Evolutionary conservation across 2,329 filamentous ascomycete genomes (phyloP).

Genomic region (Colletotrichum abscissum): DNA sequence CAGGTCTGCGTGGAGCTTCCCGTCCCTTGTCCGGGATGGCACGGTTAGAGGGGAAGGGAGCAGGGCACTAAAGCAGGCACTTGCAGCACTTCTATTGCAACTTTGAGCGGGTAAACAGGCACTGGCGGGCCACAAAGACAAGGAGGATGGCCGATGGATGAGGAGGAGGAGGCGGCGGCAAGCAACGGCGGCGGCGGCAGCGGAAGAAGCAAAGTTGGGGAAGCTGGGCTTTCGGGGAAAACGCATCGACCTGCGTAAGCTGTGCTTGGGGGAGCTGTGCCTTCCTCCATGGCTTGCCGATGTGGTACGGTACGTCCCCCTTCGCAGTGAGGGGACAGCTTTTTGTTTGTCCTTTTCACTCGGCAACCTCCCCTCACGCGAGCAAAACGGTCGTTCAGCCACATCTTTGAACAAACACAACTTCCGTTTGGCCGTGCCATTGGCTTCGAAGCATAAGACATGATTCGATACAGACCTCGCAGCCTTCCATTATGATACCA

Average conservation of each 20-base stretch:
- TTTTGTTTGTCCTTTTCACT: neutral
- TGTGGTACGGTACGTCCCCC: neutral
- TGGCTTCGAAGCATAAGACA: neutral
- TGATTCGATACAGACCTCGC: neutral
- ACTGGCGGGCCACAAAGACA: too few species aligned
- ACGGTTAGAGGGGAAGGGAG: conserved; percentile 22
- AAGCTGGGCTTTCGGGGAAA: conserved; percentile 16
- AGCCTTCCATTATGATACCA: conserved; percentile 24
- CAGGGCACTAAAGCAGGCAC: conserved; percentile 26
- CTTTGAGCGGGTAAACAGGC: neutral
- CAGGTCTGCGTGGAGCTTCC: conserved; percentile 26
- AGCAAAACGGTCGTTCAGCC: neutral
- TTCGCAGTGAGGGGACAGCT: neutral
- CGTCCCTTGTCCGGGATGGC: conserved; percentile 24
- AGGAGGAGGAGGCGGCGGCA: conserved; percentile 1
- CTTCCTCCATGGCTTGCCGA: neutral
- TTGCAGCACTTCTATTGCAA: conserved; percentile 24
- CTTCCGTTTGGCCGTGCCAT: neutral
- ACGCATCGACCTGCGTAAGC: neutral
- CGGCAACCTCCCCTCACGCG: neutral
- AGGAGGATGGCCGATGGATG: too few species aligned
- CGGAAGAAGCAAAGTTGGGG: conserved; percentile 11
- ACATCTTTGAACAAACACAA: neutral
- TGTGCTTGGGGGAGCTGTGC: neutral
- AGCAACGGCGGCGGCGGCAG: neutral